Evolutionary conservation across 1,284 basidiomycete genomes (phyloP).

Genomic region (Fomitiporia mediterranea): DNA sequence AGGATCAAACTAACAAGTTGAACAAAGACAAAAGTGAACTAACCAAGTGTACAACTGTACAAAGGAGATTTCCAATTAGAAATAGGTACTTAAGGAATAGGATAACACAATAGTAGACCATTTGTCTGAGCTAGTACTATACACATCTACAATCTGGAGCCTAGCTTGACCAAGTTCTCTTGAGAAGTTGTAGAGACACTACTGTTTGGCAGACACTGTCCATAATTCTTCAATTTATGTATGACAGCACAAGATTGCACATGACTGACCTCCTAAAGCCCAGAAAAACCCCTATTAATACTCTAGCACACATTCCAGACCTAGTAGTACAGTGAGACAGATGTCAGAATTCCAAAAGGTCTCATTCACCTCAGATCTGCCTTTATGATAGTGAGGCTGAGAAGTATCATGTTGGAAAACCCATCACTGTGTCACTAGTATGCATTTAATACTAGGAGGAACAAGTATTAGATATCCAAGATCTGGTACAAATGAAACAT

Average conservation of each 20-base stretch:
- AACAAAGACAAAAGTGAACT: not conserved
- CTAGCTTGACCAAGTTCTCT: slow-evolving; percentile 62
- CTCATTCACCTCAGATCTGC: slow-evolving; percentile 56
- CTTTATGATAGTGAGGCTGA: slow-evolving; percentile 62
- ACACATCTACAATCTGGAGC: slow-evolving; percentile 54
- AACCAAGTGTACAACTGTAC: slow-evolving; percentile 46
- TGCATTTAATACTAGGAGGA: slow-evolving; percentile 57
- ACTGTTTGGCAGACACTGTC: slow-evolving; percentile 48
- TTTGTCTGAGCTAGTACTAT: slow-evolving; percentile 61
- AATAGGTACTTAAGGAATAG: not conserved
- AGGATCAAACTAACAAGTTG: not conserved
- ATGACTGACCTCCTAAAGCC: slow-evolving; percentile 52
- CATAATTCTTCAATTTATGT: slow-evolving; percentile 18
- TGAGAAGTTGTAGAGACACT: slow-evolving; percentile 61
- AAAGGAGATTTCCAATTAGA: not conserved
- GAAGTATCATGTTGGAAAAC: slow-evolving; percentile 45
- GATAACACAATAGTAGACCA: too few species aligned
- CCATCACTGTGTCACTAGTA: slow-evolving; percentile 60
- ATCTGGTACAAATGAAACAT: too few species aligned
- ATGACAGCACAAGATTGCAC: too few species aligned
- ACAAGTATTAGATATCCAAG: too few species aligned
- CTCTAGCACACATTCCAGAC: slow-evolving; percentile 61
- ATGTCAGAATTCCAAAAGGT: too few species aligned
- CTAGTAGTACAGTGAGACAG: too few species aligned
- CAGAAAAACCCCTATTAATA: slow-evolving; percentile 66